Percentiles rank a stretch among this genome's conserved stretches.
These are phyloP conservation scores for Lithohypha guttulata DNA, from an alignment of 2,329 filamentous ascomycete species.

Conservation along the genomic window DNA sequence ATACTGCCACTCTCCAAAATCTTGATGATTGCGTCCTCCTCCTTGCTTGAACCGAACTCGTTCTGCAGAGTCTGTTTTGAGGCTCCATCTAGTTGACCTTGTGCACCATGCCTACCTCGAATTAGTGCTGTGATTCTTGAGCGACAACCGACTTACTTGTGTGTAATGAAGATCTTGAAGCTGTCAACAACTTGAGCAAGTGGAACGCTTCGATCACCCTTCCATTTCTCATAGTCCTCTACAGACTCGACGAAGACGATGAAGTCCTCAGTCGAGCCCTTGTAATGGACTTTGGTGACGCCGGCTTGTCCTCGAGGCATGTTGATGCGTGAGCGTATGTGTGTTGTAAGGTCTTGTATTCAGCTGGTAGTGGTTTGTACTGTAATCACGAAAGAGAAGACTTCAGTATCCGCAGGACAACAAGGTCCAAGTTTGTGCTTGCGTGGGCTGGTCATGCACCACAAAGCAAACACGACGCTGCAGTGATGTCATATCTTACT, in stretches of 20 bases:
- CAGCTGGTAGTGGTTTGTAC: no score
- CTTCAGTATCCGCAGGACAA: no score
- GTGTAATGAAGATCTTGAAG: slow-evolving; percentile 82
- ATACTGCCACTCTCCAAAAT: slow-evolving; percentile 68
- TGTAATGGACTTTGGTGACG: slow-evolving; percentile 74
- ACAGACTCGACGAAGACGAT: slow-evolving; percentile 53
- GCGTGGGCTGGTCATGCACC: no score
- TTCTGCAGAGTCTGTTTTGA: slow-evolving; percentile 65
- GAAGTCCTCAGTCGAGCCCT: slow-evolving; percentile 62
- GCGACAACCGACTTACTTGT: slow-evolving; percentile 55
- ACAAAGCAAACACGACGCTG: no score
- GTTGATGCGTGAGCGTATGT: no score
- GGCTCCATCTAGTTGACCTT: slow-evolving; percentile 67
- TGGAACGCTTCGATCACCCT: slow-evolving; percentile 54
- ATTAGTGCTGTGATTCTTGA: not conserved
- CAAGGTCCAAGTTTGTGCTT: no score
- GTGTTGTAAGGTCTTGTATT: no score
- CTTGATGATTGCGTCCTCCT: slow-evolving; percentile 69
- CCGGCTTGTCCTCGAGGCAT: slow-evolving; percentile 63
- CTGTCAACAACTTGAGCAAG: slow-evolving; percentile 74
- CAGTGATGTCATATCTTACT: no score
- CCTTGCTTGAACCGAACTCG: slow-evolving; percentile 73
- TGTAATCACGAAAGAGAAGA: no score
- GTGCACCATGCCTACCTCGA: slow-evolving; percentile 61
- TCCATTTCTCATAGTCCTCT: slow-evolving; percentile 67